Base-by-base conservation (phyloP, 202 grass and related monocot species). In the Elaeis oleifera region DNA sequence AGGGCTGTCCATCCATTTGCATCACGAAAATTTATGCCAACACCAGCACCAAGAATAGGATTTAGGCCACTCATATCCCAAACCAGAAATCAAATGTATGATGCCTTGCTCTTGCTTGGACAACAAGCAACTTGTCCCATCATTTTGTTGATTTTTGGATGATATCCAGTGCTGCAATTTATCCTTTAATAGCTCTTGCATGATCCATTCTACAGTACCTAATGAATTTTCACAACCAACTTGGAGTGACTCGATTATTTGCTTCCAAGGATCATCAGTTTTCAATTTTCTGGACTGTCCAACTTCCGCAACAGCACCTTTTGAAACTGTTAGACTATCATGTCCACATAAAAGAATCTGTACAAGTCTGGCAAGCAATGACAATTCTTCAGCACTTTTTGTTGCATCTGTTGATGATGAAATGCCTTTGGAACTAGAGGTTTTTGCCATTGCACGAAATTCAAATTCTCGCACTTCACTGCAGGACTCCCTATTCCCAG, bases 21-120 rank as follows among this genome's bases (percentile, higher is more conserved):
- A 81, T 99, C 94, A 64, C 94, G 84, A 20, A 94, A 94, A 78
- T 99, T 99, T 89, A 99, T 73, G 67, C 82, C 85, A 65, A 99
- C 75, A 23, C 82, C 88, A 51, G 61, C 63, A 72, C 69, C 68
- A 54, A 94, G 79, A 67, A 99, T 73, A 61, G 82, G 75, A 77
- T 69, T 71, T 48, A 99, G 64, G 23, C 94, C 94, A 99, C 62
- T 89, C 80, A 63, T 86, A 99, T 64, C 94, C 94, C 75, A 99
- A 74, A 15, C 77, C 88, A 78, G 88, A 75, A 21, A 94, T 81
- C 25, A 90, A 84, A 81, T 99, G 88, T 74, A 99, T 87, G 60
- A 94, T 77, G 57, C 88, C 85, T 75, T 89, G 84, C 8, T 89
- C 94, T 75, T 89, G 69, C 75, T 87, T 99, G 51, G 94, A 92